A percentile compares a stretch with the other conserved stretches of the same genome.
phyloP scores from a whole-genome alignment of 352 stramenopile genomes.

The Plasmopara viticola region DNA sequence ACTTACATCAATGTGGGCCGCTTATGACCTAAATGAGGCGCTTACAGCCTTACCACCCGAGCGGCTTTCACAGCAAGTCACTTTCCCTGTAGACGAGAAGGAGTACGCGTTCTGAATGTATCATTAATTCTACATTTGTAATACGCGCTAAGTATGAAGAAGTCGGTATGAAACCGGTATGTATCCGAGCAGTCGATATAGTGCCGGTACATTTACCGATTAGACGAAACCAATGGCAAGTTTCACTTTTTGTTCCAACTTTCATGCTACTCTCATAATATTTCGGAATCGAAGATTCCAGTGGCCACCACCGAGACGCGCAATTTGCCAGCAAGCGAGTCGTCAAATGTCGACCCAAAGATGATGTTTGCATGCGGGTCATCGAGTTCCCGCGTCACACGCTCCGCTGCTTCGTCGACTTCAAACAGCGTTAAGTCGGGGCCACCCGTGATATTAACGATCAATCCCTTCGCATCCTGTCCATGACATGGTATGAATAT shows the following conservation, averaged over 20 bases:
- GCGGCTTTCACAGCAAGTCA: constrained; percentile 42
- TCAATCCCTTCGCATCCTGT: constrained; percentile 87
- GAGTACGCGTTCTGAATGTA: constrained; percentile 36
- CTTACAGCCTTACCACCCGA: constrained; percentile 43
- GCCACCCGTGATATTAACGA: constrained; percentile 94
- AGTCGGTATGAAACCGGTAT: constrained; percentile 24
- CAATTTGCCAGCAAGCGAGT: constrained; percentile 72
- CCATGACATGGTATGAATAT: neutral
- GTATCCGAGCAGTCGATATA: constrained; percentile 11
- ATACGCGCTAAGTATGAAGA: constrained; percentile 36
- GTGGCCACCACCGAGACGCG: constrained; percentile 85
- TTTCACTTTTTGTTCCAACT: constrained; percentile 6
- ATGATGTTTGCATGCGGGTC: constrained; percentile 86
- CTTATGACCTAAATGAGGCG: constrained; percentile 57
- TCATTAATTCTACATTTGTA: constrained; percentile 1
- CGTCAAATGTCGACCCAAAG: constrained; percentile 82
- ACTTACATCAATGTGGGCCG: constrained; percentile 73
- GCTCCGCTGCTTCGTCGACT: constrained; percentile 82
- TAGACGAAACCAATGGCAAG: neutral
- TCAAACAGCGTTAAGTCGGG: constrained; percentile 91
- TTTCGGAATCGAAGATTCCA: constrained; percentile 75
- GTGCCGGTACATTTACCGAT: too few species aligned
- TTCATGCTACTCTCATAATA: constrained; percentile 24
- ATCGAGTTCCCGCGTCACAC: constrained; percentile 83
- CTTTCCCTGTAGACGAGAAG: constrained; percentile 31